A percentile compares a stretch with the other conserved stretches of the same genome.
These are phyloP conservation scores for Ophiostoma australiae DNA, from an alignment of 2,329 filamentous ascomycete species.

Conservation along the genomic window DNA sequence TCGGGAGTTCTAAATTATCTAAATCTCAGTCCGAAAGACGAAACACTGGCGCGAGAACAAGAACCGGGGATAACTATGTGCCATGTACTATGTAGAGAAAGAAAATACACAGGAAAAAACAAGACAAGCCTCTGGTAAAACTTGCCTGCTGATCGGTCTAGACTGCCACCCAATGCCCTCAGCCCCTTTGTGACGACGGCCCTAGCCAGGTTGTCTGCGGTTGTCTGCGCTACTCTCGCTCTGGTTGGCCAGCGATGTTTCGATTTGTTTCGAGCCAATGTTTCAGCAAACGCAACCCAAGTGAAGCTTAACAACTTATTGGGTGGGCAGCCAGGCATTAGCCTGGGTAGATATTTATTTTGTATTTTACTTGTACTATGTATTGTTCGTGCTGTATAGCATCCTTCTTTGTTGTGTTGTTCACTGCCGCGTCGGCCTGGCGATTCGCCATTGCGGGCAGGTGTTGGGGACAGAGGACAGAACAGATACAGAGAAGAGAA, in stretches of 20 bases:
- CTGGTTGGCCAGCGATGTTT: background rate
- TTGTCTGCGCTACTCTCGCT: background rate
- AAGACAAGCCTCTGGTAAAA: too few relatives aligned
- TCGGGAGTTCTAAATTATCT: background rate
- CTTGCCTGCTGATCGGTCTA: background rate
- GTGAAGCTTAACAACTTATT: constrained; percentile 10
- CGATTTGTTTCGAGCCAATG: background rate
- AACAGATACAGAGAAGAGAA: too few relatives aligned
- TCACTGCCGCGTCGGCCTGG: background rate
- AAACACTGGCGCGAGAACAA: background rate
- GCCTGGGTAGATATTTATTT: background rate
- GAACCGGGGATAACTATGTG: background rate
- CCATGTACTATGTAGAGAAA: background rate
- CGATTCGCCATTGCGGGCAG: background rate
- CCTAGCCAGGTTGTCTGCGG: background rate
- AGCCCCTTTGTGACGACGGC: background rate
- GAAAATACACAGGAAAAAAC: background rate
- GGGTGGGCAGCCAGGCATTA: background rate
- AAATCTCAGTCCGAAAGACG: background rate
- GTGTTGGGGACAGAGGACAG: too few relatives aligned
- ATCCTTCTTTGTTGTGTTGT: background rate
- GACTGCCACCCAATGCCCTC: background rate
- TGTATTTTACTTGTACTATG: background rate
- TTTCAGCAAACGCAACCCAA: background rate
- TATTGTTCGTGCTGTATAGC: too few relatives aligned